These are phyloP conservation scores for Kwoniella dendrophila DNA, from an alignment of 768 basidiomycete genomes.

Conservation along the genomic window DNA sequence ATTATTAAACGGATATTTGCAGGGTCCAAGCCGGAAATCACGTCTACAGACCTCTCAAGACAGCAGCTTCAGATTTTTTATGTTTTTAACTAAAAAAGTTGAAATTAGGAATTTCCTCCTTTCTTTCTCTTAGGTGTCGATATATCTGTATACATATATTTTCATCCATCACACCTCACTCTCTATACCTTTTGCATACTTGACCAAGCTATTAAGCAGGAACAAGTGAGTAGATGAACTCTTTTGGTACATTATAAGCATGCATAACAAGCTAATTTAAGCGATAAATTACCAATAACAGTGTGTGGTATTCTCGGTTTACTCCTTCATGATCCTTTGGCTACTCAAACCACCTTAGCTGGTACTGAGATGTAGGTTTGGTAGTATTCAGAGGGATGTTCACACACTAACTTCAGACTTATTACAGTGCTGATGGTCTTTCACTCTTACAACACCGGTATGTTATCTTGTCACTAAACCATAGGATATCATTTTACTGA, in stretches of 20 bases:
- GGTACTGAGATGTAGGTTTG: conserved; percentile 74
- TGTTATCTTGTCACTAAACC: conserved; percentile 2
- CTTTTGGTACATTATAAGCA: too few relatives aligned
- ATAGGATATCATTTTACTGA: not conserved
- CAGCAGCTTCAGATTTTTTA: not conserved
- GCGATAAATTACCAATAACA: conserved; percentile 32
- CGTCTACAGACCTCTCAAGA: too few relatives aligned
- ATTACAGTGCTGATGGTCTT: conserved; percentile 71
- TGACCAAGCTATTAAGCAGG: not conserved
- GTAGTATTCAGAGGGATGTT: not conserved
- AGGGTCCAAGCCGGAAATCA: not conserved
- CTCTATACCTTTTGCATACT: not conserved
- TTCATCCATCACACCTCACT: conserved; percentile 8
- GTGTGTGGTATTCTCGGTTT: conserved; percentile 95
- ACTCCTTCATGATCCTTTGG: conserved; percentile 69
- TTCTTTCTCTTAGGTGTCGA: conserved; percentile 15
- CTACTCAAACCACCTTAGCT: conserved; percentile 64
- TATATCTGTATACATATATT: not conserved
- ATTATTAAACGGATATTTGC: not conserved
- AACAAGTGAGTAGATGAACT: conserved; percentile 4
- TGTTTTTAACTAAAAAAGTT: conserved; percentile 7
- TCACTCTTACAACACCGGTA: conserved; percentile 85
- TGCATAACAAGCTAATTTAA: too few relatives aligned
- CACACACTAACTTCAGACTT: not conserved
- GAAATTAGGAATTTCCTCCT: not conserved